Evolutionary conservation across 768 basidiomycete genomes (phyloP).

Genomic region (Obba rivulosa): DNA sequence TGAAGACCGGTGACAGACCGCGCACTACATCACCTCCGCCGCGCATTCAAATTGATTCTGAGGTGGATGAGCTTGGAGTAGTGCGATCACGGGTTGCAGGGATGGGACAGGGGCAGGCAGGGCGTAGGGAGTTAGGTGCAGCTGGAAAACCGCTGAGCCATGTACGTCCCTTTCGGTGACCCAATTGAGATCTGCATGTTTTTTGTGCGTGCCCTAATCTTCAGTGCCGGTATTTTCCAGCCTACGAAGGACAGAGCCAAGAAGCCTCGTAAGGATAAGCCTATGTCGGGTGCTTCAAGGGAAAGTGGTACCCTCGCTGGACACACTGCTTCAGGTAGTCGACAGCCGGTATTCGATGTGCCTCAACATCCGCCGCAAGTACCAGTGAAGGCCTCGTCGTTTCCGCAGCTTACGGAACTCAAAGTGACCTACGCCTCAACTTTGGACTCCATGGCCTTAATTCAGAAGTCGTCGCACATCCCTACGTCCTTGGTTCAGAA

Average conservation of each 20-base stretch:
- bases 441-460: neutral
- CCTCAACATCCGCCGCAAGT: neutral
- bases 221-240: conserved; percentile 35
- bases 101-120: conserved; percentile 21
- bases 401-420: neutral
- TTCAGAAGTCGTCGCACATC: neutral
- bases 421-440: neutral
- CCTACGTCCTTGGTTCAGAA: neutral
- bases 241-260: conserved; percentile 71
- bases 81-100: conserved; percentile 13
- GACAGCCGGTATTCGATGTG: neutral
- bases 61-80: conserved; percentile 36
- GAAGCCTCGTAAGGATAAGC: conserved; percentile 54
- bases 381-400: neutral
- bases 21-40: conserved; percentile 18
- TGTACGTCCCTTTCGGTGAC: conserved; percentile 80
- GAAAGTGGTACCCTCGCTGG: neutral
- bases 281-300: conserved; percentile 1
- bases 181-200: conserved; percentile 14
- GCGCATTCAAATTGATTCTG: conserved; percentile 9
- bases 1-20: conserved; percentile 43
- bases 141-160: conserved; percentile 69
- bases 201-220: conserved; percentile 10
- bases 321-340: neutral
- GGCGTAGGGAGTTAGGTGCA: conserved; percentile 23